phyloP scores from a whole-genome alignment of 164 flowering plant genomes.

The Berberis thunbergii region DNA sequence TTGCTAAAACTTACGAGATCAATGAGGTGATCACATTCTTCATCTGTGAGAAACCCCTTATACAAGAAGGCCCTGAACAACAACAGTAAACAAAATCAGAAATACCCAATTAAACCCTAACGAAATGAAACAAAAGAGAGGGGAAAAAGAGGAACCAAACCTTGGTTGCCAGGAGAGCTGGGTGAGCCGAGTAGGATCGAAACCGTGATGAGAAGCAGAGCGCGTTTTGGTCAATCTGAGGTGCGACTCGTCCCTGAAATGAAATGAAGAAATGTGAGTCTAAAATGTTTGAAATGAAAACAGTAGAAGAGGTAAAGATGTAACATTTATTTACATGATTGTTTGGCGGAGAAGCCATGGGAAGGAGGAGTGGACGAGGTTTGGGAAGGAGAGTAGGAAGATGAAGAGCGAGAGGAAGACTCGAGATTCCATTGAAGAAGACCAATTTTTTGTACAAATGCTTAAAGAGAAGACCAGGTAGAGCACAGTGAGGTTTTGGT shows the following conservation, averaged over 20 bases:
- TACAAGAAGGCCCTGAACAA: constrained; percentile 66
- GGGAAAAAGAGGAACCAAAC: constrained; percentile 14
- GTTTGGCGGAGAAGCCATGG: constrained; percentile 13
- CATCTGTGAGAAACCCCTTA: constrained; percentile 51
- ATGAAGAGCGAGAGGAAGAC: constrained; percentile 18
- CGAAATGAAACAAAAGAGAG: neutral
- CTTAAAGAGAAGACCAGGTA: neutral
- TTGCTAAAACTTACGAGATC: constrained; percentile 33
- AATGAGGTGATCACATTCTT: constrained; percentile 89
- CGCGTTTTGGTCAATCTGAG: constrained; percentile 23
- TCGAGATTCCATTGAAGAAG: constrained; percentile 22
- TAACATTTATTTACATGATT: constrained; percentile 10
- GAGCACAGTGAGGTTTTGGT: too few relatives aligned
- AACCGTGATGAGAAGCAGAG: constrained; percentile 7
- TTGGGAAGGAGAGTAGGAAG: constrained; percentile 16
- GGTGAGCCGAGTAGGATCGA: constrained; percentile 67
- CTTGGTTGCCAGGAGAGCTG: constrained; percentile 82
- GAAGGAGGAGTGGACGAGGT: constrained; percentile 20
- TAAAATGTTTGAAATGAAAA: neutral
- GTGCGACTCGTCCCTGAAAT: constrained; percentile 24
- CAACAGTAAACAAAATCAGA: neutral
- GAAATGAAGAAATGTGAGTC: neutral
- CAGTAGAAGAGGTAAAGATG: neutral
- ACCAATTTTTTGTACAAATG: neutral
- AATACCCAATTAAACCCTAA: neutral